Evolutionary conservation across 352 stramenopile species (phyloP).

Genomic region (Phytophthora fragariaefolia): DNA sequence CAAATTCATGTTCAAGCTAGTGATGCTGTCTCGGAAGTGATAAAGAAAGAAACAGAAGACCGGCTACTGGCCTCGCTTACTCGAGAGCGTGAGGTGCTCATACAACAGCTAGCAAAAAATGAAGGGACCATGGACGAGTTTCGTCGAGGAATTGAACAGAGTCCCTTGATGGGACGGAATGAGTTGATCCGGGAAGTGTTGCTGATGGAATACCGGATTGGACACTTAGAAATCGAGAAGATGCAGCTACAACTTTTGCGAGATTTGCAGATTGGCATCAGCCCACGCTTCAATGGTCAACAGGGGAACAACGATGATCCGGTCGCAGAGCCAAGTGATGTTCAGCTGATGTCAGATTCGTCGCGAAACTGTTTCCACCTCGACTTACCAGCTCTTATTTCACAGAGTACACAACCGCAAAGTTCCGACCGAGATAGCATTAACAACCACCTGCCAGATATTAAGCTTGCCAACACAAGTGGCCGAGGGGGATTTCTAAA

Average conservation of each 20-base stretch:
- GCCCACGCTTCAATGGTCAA: conserved; percentile 13
- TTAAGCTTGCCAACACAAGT: conserved; percentile 17
- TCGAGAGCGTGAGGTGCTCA: conserved; percentile 24
- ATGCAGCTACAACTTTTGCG: conserved; percentile 81
- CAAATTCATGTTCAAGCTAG: background rate
- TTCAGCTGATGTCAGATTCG: conserved; percentile 3
- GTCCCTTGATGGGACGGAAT: conserved; percentile 45
- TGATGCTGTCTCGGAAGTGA: conserved; percentile 1
- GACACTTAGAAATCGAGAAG: conserved; percentile 92
- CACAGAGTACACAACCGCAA: conserved; percentile 10
- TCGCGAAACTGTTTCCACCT: conserved; percentile 14
- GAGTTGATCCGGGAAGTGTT: conserved; percentile 68
- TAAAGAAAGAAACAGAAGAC: conserved; percentile 5
- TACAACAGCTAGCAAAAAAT: conserved; percentile 41
- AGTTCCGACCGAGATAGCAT: conserved; percentile 12
- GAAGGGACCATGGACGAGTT: conserved; percentile 69
- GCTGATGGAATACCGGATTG: conserved; percentile 88
- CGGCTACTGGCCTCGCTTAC: conserved; percentile 16
- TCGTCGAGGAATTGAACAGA: conserved; percentile 54
- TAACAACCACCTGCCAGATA: conserved; percentile 25
- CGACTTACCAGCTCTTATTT: conserved; percentile 11
- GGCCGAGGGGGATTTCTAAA: conserved; percentile 31
- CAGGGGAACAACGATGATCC: conserved; percentile 34
- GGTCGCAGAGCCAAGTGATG: conserved; percentile 11
- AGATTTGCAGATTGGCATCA: conserved; percentile 20